Percentiles rank a stretch among this genome's conserved stretches.
Conservation (phyloP, 345 rosid genomes). For the Gossypium anomalum region DNA sequence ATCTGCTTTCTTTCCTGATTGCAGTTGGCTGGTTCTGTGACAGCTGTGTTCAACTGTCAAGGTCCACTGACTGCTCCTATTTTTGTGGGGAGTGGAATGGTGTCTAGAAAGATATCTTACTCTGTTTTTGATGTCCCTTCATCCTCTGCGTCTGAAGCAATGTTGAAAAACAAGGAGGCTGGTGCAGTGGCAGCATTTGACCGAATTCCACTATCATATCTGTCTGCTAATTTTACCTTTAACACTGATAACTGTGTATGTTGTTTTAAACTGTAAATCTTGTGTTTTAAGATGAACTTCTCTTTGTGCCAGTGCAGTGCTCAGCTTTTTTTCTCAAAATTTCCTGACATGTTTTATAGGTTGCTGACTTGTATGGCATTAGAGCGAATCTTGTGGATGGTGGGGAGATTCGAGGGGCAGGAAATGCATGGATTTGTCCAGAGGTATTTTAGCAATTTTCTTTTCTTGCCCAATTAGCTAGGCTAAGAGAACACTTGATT, state of each 20-base stretch:
- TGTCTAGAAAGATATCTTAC: constrained; percentile 75
- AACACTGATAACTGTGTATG: constrained; percentile 93
- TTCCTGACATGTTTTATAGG: constrained; percentile 39
- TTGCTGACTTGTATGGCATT: constrained; percentile 94
- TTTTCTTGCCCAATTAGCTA: background rate
- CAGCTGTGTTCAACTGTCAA: constrained; percentile 98
- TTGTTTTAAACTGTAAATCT: constrained; percentile 16
- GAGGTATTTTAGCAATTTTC: constrained; percentile 46
- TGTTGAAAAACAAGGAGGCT: constrained; percentile 87
- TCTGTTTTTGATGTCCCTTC: constrained; percentile 56
- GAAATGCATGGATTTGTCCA: constrained; percentile 98
- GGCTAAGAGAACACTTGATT: background rate
- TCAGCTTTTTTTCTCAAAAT: background rate
- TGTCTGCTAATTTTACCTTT: constrained; percentile 93
- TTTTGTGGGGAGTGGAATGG: constrained; percentile 98
- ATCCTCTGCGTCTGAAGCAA: constrained; percentile 77
- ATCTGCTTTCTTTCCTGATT: constrained; percentile 26
- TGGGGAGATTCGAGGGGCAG: constrained; percentile 98
- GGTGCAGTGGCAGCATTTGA: constrained; percentile 99
- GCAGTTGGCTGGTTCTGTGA: constrained; percentile 96
- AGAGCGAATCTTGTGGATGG: constrained; percentile 99
- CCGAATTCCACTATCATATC: constrained; percentile 91
- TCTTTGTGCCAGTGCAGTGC: background rate
- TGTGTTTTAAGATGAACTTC: constrained; percentile 6
- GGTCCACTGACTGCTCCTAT: constrained; percentile 93